Percentiles rank a stretch among this genome's conserved stretches.
These are phyloP conservation scores for Aspergillus amoenus DNA, from an alignment of 2,329 filamentous ascomycete species.

Conservation along the genomic window DNA sequence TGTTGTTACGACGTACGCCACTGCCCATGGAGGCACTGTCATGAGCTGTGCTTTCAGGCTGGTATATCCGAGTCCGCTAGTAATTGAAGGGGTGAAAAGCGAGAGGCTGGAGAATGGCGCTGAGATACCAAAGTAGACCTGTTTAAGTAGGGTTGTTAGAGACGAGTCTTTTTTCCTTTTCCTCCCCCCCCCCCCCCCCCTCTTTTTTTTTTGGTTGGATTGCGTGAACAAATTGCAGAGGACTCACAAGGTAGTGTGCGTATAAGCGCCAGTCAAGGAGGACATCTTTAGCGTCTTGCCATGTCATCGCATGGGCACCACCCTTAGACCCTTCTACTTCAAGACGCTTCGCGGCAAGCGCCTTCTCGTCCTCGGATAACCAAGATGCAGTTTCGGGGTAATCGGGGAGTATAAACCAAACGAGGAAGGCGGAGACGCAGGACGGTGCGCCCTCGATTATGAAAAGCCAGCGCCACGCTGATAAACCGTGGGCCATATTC, in stretches of 20 bases:
- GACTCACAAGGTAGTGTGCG: slow-evolving; percentile 47
- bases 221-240: background rate
- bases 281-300: slow-evolving; percentile 48
- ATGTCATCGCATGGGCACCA: slow-evolving; percentile 44
- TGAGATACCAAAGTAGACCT: slow-evolving; percentile 54
- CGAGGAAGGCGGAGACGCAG: slow-evolving; percentile 36
- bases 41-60: slow-evolving; percentile 63
- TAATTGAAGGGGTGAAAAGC: slow-evolving; percentile 64
- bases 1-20: slow-evolving; percentile 56
- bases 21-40: slow-evolving; percentile 65
- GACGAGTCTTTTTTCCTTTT: background rate
- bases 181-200: too few species aligned
- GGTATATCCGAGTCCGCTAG: slow-evolving; percentile 56
- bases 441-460: slow-evolving; percentile 46
- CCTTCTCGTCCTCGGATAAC: slow-evolving; percentile 47
- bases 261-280: slow-evolving; percentile 54
- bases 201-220: too few species aligned
- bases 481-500: slow-evolving; percentile 30
- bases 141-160: background rate
- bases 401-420: slow-evolving; percentile 50
- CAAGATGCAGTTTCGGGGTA: slow-evolving; percentile 51
- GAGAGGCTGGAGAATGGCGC: slow-evolving; percentile 60
- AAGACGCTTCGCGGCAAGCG: slow-evolving; percentile 43
- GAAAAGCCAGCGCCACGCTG: slow-evolving; percentile 51
- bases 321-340: slow-evolving; percentile 42